phyloP scores from a whole-genome alignment of 75 land plant species.

The Cupressus sempervirens region DNA sequence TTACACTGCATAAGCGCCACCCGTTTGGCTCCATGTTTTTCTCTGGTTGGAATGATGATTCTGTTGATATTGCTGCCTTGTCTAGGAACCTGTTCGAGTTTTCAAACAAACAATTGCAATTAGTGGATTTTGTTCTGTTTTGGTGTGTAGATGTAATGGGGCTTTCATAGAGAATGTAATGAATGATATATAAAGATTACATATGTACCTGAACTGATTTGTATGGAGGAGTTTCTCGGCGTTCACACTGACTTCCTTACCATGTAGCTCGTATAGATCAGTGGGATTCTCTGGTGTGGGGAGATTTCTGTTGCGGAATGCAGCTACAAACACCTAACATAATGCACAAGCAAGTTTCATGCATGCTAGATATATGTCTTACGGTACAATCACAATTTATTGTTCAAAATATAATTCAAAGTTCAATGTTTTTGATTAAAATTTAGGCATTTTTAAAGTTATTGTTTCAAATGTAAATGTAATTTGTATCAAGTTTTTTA shows the following conservation, averaged over 20 bases:
- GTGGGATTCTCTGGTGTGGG: not conserved
- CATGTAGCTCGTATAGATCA: slow-evolving; percentile 3
- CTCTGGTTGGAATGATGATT: not conserved
- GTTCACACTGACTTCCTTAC: not conserved
- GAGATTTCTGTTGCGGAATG: slow-evolving; percentile 20
- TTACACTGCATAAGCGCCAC: not conserved
- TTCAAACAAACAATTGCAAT: too few species aligned
- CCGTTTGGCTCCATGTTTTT: not conserved
- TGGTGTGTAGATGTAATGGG: slow-evolving; percentile 9
- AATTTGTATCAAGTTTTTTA: too few species aligned
- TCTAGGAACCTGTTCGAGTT: not conserved
- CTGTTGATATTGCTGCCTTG: not conserved
- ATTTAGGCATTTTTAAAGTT: too few species aligned
- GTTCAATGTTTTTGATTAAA: too few species aligned
- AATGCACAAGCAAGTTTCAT: not conserved
- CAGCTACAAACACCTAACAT: slow-evolving; percentile 12
- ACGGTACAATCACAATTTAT: not conserved
- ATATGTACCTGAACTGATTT: not conserved
- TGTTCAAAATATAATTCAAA: not conserved
- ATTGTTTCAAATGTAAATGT: too few species aligned
- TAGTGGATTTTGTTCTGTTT: too few species aligned
- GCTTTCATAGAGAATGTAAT: not conserved
- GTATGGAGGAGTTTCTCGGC: not conserved
- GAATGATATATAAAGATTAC: too few species aligned
- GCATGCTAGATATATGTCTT: not conserved